These are phyloP conservation scores for Ophioceras dolichostomum DNA, from an alignment of 2,329 filamentous ascomycete species.

Conservation along the genomic window DNA sequence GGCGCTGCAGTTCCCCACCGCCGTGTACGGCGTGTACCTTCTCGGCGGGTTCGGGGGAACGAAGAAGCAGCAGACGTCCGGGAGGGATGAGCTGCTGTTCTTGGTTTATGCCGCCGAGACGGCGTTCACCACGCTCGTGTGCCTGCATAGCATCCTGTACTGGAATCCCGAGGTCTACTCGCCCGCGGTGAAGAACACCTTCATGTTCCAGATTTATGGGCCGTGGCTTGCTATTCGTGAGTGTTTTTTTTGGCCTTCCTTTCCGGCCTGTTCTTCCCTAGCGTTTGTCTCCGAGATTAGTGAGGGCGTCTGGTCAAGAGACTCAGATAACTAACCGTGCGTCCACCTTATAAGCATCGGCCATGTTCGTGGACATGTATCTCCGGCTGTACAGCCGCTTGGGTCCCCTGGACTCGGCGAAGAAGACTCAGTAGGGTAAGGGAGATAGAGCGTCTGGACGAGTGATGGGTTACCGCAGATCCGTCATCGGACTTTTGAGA, in stretches of 20 bases:
- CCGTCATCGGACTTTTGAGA: too few relatives aligned
- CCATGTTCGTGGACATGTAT: constrained; percentile 44
- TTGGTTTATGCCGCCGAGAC: constrained; percentile 39
- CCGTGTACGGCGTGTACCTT: constrained; percentile 30
- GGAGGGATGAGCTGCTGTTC: constrained; percentile 32
- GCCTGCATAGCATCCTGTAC: constrained; percentile 34
- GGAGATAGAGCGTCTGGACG: too few relatives aligned
- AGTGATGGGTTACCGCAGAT: too few relatives aligned
- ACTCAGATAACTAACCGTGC: too few relatives aligned
- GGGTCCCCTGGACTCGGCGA: constrained; percentile 17
- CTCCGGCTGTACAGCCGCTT: constrained; percentile 31
- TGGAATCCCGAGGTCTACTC: constrained; percentile 35
- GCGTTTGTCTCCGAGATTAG: too few relatives aligned
- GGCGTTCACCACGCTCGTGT: constrained; percentile 36
- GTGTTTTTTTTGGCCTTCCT: constrained; percentile 12
- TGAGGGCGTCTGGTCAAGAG: too few relatives aligned
- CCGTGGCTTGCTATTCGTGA: constrained; percentile 41
- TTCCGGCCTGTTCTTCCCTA: not conserved
- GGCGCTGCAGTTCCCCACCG: constrained; percentile 35
- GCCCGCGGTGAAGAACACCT: constrained; percentile 27
- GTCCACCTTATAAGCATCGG: too few relatives aligned
- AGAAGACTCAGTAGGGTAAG: constrained; percentile 33
- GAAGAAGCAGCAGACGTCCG: constrained; percentile 19
- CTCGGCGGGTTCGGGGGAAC: constrained; percentile 15
- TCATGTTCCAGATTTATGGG: constrained; percentile 36